Conservation (phyloP, 768 basidiomycete genomes). For the Agrocybe praecox region DNA sequence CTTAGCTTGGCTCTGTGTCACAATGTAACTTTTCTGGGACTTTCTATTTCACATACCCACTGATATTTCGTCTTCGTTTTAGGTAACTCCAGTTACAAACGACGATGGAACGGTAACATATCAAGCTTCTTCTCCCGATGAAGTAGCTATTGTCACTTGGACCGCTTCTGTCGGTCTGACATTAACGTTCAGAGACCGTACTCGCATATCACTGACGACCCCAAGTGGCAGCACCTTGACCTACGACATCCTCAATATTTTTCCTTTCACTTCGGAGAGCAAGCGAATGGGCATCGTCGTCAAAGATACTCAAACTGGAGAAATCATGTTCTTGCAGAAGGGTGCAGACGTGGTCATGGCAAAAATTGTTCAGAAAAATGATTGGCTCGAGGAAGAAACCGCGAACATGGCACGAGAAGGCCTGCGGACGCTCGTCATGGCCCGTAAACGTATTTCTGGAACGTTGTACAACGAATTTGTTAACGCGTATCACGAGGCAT, state of each 20-base stretch:
- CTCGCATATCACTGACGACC: constrained; percentile 76
- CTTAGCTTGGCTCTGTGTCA: constrained; percentile 94
- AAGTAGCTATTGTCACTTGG: constrained; percentile 98
- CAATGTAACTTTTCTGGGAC: constrained; percentile 61
- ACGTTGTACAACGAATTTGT: constrained; percentile 79
- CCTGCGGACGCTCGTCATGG: constrained; percentile 91
- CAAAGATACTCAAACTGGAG: constrained; percentile 71
- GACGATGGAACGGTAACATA: constrained; percentile 96
- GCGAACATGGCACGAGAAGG: constrained; percentile 99
- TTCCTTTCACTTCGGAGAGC: constrained; percentile 98
- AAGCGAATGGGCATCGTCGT: constrained; percentile 99
- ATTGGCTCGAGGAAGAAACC: constrained; percentile 98
- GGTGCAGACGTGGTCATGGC: constrained; percentile 99
- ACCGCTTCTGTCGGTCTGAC: constrained; percentile 94
- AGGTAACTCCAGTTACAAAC: constrained; percentile 96
- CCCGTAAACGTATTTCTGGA: constrained; percentile 70
- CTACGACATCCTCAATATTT: constrained; percentile 91
- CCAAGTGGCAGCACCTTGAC: constrained; percentile 62
- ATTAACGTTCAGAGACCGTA: constrained; percentile 87
- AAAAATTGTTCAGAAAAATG: constrained; percentile 91
- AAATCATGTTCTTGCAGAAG: constrained; percentile 91
- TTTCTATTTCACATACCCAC: not conserved
- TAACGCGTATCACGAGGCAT: constrained; percentile 71
- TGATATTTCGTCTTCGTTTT: not conserved
- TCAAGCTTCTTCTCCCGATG: constrained; percentile 98